These are phyloP conservation scores for Acer yangbiense DNA, from an alignment of 345 rosid species.

Conservation along the genomic window DNA sequence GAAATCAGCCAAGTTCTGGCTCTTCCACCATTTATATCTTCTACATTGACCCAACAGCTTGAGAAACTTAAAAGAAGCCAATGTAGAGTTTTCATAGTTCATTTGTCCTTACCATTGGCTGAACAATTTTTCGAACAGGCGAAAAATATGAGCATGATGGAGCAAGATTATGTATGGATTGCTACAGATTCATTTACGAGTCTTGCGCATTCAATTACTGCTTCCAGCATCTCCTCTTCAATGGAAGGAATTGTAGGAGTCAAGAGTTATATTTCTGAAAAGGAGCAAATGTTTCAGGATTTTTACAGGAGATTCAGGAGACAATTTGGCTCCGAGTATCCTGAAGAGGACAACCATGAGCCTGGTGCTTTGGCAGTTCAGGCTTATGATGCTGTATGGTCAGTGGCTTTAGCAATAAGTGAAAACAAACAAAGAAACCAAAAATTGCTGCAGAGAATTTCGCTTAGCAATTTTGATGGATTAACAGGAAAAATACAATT, in stretches of 20 bases:
- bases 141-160: slow-evolving; percentile 32
- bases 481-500: slow-evolving; percentile 26
- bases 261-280: slow-evolving; percentile 12
- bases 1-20: no score
- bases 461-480: slow-evolving; percentile 15
- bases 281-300: neutral
- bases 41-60: slow-evolving; percentile 11
- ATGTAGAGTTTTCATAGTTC: slow-evolving; percentile 40
- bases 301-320: slow-evolving; percentile 16
- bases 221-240: slow-evolving; percentile 16
- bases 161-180: slow-evolving; percentile 39
- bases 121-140: slow-evolving; percentile 22
- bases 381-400: slow-evolving; percentile 29
- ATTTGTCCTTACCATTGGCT: slow-evolving; percentile 21
- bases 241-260: slow-evolving; percentile 38
- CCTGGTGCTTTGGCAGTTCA: slow-evolving; percentile 27
- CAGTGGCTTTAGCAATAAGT: slow-evolving; percentile 17
- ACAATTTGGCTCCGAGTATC: slow-evolving; percentile 14
- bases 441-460: slow-evolving; percentile 4
- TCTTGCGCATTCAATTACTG: slow-evolving; percentile 17
- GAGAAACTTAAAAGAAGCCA: slow-evolving; percentile 14
- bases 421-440: neutral
- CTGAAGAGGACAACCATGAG: slow-evolving; percentile 21
- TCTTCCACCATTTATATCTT: neutral
- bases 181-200: slow-evolving; percentile 28